Conservation (phyloP, 306 rosid genomes). For the Vicia faba region DNA sequence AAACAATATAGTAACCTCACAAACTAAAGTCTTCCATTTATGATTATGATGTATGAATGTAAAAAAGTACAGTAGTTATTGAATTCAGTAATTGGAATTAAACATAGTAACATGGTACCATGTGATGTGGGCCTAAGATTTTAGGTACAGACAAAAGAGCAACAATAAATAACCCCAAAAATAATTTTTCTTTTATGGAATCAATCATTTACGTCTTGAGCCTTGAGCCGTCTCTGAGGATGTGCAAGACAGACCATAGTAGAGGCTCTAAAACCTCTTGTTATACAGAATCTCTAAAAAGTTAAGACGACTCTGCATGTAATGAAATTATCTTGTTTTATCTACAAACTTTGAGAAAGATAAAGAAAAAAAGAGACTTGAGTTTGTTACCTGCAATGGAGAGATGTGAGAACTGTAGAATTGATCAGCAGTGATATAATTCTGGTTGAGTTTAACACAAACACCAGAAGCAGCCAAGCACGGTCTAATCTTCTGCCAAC, state of each 20-base stretch:
- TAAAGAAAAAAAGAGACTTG: background rate
- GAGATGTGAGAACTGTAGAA: constrained; percentile 67
- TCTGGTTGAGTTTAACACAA: constrained; percentile 52
- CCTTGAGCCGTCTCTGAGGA: too few species aligned
- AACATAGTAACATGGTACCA: constrained; percentile 35
- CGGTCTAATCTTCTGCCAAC: constrained; percentile 63
- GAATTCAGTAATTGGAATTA: background rate
- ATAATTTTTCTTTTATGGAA: background rate
- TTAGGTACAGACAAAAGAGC: constrained; percentile 4
- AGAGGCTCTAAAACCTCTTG: too few species aligned
- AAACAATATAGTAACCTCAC: constrained; percentile 27
- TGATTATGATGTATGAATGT: background rate
- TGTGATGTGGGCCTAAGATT: constrained; percentile 37
- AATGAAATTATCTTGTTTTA: too few species aligned
- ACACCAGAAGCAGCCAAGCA: constrained; percentile 78
- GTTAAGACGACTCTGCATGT: too few species aligned
- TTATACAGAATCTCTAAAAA: too few species aligned
- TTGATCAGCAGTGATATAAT: constrained; percentile 60
- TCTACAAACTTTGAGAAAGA: too few species aligned
- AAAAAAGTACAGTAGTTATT: background rate
- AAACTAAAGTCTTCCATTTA: background rate
- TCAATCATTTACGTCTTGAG: background rate
- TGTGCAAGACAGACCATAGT: too few species aligned
- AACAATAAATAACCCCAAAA: constrained; percentile 3
- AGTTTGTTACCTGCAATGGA: constrained; percentile 66